Base-by-base conservation (phyloP, 768 basidiomycete genomes). In the Termitomyces sp. region DNA sequence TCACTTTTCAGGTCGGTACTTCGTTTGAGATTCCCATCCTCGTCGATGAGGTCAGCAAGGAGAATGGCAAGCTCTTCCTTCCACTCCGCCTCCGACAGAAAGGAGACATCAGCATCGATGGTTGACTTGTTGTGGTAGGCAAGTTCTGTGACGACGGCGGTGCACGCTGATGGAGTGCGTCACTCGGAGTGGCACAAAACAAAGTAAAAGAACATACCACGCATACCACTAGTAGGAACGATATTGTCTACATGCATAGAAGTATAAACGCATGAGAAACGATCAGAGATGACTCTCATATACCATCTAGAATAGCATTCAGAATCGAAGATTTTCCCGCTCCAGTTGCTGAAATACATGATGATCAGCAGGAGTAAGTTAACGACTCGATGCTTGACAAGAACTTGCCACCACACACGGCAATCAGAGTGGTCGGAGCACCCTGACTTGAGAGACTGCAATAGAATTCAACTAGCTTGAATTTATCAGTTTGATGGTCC, bases 181-280 rank as follows among this genome's bases (percentile, higher is more conserved):
- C 27, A 41, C 44, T 10, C 41, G 25, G 5, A 19, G 34, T 21
- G n/a, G 3, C 12, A n/a, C 17, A 34, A 28, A 30, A 4, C 37
- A 17, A 8, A 55, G 46, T 17, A 34, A 49, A 11, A 57, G 28
- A 17, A 63, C 63, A 30, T 56, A 83, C 83, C 82, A 60, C 81
- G 74, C 83, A 85, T 85, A 25, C 84, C 83, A 58, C 81, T 84
- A 5, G 84, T 85, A 5, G 84, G 84, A 14, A 86, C 83, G 48
- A 85, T 76, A 58, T 80, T 83, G 61, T 84, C 83, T 46, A 25
- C 30, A 52, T 39, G 21, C 8, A 54, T 59, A 8, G 61, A 50
- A 44, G 19, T 53, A 30, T 48, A 8, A 48, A 48, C 21, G 2
- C 11, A 48, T 35, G 10, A 40, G 34, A 39, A 41, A 5, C 17